Conservation (phyloP, 352 stramenopile species). For the Globisporangium rhizosaccharum region DNA sequence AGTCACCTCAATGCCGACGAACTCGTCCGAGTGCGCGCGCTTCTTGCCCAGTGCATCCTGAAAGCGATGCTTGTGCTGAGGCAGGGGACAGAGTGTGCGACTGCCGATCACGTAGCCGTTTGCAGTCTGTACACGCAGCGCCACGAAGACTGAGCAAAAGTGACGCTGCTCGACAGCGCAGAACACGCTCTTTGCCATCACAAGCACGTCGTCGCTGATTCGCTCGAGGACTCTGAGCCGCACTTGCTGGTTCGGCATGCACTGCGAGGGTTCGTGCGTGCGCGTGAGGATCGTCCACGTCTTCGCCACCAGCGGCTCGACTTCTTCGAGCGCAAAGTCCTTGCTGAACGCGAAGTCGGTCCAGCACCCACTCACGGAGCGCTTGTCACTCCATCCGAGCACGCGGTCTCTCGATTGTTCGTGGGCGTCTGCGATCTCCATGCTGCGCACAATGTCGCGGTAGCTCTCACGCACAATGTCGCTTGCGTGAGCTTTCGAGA, state of each 20-base stretch:
- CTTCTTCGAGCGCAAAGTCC: conserved; percentile 26
- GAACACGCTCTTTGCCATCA: conserved; percentile 17
- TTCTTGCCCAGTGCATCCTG: conserved; percentile 11
- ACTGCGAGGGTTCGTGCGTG: background rate
- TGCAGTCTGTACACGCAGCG: conserved; percentile 5
- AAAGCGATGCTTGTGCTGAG: conserved; percentile 7
- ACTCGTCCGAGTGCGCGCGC: conserved; percentile 15
- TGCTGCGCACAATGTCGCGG: conserved; percentile 13
- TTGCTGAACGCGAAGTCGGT: conserved; percentile 37
- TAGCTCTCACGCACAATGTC: conserved; percentile 5
- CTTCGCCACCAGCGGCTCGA: conserved; percentile 16
- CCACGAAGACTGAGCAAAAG: conserved; percentile 1
- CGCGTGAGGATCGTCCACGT: conserved; percentile 24
- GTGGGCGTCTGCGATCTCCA: background rate
- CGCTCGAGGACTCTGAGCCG: conserved; percentile 28
- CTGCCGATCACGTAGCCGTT: conserved; percentile 16
- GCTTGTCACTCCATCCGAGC: conserved; percentile 34
- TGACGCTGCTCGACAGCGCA: conserved; percentile 9
- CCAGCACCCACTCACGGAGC: conserved; percentile 25
- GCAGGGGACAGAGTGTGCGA: conserved; percentile 19
- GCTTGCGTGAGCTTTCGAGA: background rate
- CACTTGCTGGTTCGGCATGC: conserved; percentile 19
- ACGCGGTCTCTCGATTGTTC: conserved; percentile 5
- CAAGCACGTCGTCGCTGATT: conserved; percentile 14
- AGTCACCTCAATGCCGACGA: conserved; percentile 16